phyloP scores from a whole-genome alignment of 345 rosid species.

The Salix caprea region DNA sequence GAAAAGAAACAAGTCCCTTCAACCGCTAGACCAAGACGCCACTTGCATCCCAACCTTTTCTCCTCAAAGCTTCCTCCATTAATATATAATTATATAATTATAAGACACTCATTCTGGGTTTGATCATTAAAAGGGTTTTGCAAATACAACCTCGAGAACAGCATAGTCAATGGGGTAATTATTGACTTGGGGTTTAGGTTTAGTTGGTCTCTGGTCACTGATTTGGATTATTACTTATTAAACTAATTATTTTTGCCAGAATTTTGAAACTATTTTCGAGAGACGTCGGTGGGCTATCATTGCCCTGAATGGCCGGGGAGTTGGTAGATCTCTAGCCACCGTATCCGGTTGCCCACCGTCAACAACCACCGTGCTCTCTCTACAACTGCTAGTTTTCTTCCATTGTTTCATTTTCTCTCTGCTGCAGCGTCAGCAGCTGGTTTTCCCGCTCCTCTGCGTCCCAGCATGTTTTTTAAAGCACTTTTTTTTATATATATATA shows the following conservation, averaged over 20 bases:
- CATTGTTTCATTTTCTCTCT: too few relatives aligned
- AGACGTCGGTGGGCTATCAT: not conserved
- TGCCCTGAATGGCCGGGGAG: not conserved
- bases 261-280: not conserved
- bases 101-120: not conserved
- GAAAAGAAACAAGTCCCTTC: too few relatives aligned
- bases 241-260: constrained; percentile 2
- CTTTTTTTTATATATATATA: too few relatives aligned
- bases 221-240: not conserved
- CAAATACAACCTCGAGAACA: not conserved
- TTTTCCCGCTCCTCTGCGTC: too few relatives aligned
- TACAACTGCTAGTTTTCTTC: not conserved
- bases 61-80: not conserved
- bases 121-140: not conserved
- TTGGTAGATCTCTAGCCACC: not conserved
- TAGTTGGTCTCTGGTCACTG: not conserved
- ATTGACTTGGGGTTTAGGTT: constrained; percentile 5
- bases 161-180: not conserved
- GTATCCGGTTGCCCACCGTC: not conserved
- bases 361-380: not conserved
- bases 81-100: too few relatives aligned
- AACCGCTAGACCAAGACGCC: too few relatives aligned
- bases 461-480: too few relatives aligned
- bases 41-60: too few relatives aligned
- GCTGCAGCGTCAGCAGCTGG: too few relatives aligned